A percentile compares a stretch with the other conserved stretches of the same genome.
These are phyloP conservation scores for Panicum hallii DNA, from an alignment of 202 grass and related monocot genomes.

Conservation along the genomic window DNA sequence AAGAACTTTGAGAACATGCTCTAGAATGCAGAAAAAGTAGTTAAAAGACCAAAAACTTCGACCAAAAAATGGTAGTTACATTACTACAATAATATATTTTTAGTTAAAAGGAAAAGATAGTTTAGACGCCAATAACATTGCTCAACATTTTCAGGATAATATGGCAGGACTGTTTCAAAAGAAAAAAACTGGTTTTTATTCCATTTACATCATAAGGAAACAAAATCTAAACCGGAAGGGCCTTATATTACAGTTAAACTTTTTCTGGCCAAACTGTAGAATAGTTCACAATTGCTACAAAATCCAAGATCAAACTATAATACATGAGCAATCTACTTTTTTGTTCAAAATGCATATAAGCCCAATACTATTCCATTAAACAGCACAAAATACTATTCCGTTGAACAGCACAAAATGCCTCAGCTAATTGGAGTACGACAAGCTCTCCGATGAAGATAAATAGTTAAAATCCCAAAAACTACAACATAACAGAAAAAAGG, in stretches of 20 bases:
- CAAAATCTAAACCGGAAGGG: background rate
- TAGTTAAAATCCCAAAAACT: conserved; percentile 5
- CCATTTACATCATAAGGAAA: background rate
- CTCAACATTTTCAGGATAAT: conserved; percentile 1
- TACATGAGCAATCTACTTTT: background rate
- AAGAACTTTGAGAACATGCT: background rate
- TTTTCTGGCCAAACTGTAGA: background rate
- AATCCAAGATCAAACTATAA: background rate
- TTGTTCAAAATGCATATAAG: background rate
- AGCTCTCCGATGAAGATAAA: background rate
- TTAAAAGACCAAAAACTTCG: background rate
- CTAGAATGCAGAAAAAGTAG: background rate
- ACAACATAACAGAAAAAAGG: background rate
- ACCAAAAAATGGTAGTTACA: background rate
- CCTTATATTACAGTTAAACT: background rate
- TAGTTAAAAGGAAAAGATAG: background rate
- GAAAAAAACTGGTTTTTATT: background rate
- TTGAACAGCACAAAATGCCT: background rate
- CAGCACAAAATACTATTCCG: background rate
- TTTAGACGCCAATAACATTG: background rate
- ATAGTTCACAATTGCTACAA: background rate
- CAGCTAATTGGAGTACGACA: background rate
- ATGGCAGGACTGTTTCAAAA: background rate
- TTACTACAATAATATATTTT: background rate
- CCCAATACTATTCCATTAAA: background rate